Evolutionary conservation across 2,329 filamentous ascomycete genomes (phyloP).

Genomic region (Colletotrichum sp.): DNA sequence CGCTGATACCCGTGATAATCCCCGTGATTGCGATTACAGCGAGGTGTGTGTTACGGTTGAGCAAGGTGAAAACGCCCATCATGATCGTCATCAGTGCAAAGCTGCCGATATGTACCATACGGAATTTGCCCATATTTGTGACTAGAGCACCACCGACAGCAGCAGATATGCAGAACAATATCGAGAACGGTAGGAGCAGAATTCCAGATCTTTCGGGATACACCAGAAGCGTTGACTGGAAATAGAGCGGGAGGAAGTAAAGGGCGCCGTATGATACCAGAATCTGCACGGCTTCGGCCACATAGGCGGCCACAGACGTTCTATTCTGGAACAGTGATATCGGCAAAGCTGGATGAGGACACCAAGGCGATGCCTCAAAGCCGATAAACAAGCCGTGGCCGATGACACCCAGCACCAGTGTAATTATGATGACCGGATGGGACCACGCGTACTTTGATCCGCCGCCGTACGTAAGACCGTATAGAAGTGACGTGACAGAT

Average conservation of each 20-base stretch:
- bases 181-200: constrained; percentile 40
- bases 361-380: constrained; percentile 32
- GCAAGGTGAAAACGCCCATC: constrained; percentile 38
- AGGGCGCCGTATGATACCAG: constrained; percentile 56
- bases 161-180: constrained; percentile 29
- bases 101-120: constrained; percentile 36
- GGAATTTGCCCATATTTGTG: constrained; percentile 36
- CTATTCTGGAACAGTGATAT: constrained; percentile 48
- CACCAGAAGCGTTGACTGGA: constrained; percentile 42
- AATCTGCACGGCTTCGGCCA: constrained; percentile 74
- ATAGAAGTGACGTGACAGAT: constrained; percentile 36
- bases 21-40: constrained; percentile 42
- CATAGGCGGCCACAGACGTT: constrained; percentile 68
- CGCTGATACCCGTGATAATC: constrained; percentile 41
- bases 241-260: constrained; percentile 51
- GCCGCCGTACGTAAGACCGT: constrained; percentile 47
- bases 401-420: constrained; percentile 40
- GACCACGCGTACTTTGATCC: constrained; percentile 73
- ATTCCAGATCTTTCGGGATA: constrained; percentile 47
- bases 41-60: constrained; percentile 31
- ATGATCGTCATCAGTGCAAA: constrained; percentile 40
- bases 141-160: constrained; percentile 32
- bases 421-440: constrained; percentile 26
- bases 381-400: constrained; percentile 39
- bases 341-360: constrained; percentile 43